phyloP scores from a whole-genome alignment of 768 basidiomycete species.

The Suillus hirtellus region DNA sequence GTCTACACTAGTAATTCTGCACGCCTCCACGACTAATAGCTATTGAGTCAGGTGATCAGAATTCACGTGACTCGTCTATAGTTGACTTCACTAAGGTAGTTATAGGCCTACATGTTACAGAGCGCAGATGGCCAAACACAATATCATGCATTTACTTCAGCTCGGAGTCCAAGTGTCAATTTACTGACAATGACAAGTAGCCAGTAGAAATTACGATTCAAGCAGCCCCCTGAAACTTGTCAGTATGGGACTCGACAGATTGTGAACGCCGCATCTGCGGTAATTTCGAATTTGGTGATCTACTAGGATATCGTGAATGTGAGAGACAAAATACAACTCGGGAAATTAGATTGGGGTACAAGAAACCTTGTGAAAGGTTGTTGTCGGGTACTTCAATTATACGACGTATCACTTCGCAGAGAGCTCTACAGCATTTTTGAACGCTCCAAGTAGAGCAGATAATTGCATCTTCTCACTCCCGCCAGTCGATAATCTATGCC shows the following conservation, averaged over 20 bases:
- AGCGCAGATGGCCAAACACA: too few species aligned
- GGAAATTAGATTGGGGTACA: neutral
- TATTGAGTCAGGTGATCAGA: neutral
- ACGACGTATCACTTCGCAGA: conserved; percentile 42
- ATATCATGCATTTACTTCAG: too few species aligned
- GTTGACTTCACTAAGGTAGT: too few species aligned
- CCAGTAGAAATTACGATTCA: neutral
- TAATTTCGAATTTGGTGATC: neutral
- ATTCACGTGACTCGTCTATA: neutral
- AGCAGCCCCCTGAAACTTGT: neutral
- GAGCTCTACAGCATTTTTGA: conserved; percentile 90
- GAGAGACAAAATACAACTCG: neutral
- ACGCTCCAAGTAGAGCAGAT: conserved; percentile 86
- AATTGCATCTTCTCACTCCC: conserved; percentile 94
- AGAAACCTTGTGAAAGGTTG: neutral
- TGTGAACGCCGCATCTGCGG: neutral
- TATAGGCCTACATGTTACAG: too few species aligned
- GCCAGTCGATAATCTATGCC: conserved; percentile 89
- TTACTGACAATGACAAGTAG: too few species aligned
- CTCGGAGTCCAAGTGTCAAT: too few species aligned
- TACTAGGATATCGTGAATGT: neutral
- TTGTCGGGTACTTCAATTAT: neutral
- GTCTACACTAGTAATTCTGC: neutral
- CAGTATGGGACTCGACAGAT: neutral
- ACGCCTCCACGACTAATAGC: neutral